Conservation (phyloP, 352 stramenopile genomes). For the Pythium guiyangense region DNA sequence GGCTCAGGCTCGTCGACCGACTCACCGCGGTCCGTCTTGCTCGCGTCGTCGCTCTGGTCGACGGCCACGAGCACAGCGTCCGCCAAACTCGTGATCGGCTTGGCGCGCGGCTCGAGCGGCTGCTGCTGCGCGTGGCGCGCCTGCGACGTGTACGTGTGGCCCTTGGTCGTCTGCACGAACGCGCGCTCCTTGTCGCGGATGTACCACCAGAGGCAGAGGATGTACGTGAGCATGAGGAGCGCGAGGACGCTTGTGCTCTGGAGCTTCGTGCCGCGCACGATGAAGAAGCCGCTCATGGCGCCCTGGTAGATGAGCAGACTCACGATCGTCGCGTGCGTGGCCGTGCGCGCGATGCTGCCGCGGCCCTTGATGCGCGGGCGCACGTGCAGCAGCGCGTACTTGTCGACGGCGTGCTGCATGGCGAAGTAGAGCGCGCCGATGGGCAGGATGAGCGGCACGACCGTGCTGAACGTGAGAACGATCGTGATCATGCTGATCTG, state of each 20-base stretch:
- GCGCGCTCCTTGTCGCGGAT: constrained; percentile 83
- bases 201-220: constrained; percentile 77
- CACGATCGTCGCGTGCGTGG: constrained; percentile 75
- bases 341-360: constrained; percentile 76
- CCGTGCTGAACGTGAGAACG: constrained; percentile 82
- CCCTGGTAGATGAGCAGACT: constrained; percentile 77
- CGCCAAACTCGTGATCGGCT: constrained; percentile 5
- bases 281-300: constrained; percentile 82
- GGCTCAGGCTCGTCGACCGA: constrained; percentile 12
- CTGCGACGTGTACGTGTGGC: constrained; percentile 30
- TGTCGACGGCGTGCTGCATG: constrained; percentile 84
- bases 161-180: constrained; percentile 33
- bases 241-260: constrained; percentile 68
- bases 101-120: constrained; percentile 7
- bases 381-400: constrained; percentile 79
- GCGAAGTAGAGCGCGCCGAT: constrained; percentile 79
- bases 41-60: not conserved
- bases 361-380: constrained; percentile 80
- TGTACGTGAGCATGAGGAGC: constrained; percentile 81
- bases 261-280: constrained; percentile 69
- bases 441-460: constrained; percentile 80
- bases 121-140: constrained; percentile 20
- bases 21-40: not conserved
- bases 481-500: constrained; percentile 84
- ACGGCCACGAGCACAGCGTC: constrained; percentile 11